Conservation (phyloP, 768 basidiomycete species). For the Leucosporidium creatinivorum region DNA sequence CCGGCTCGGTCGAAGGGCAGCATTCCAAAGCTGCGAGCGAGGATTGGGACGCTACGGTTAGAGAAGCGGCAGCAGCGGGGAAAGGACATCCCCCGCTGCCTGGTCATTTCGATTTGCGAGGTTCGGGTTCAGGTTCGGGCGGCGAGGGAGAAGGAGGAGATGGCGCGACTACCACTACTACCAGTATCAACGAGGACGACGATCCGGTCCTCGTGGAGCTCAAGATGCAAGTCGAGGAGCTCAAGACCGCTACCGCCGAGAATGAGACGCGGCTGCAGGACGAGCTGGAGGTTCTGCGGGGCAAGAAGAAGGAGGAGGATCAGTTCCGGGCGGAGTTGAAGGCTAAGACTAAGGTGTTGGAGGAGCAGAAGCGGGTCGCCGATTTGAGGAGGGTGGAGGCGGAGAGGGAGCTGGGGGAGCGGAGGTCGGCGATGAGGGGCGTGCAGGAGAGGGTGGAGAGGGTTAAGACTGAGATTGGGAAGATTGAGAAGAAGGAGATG, state of each 20-base stretch:
- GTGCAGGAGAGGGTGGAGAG: slow-evolving; percentile 39
- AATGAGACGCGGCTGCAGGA: slow-evolving; percentile 60
- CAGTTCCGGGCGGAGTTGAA: slow-evolving; percentile 67
- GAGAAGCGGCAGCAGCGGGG: too few species aligned
- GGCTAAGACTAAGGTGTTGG: slow-evolving; percentile 70
- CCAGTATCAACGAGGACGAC: not conserved
- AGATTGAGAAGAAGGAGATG: slow-evolving; percentile 38
- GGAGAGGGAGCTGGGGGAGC: slow-evolving; percentile 73
- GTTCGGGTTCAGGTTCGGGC: not conserved
- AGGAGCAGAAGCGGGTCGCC: slow-evolving; percentile 75
- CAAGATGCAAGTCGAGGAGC: slow-evolving; percentile 60
- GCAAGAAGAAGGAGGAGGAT: slow-evolving; percentile 76
- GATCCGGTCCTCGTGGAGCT: slow-evolving; percentile 56
- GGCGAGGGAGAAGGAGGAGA: not conserved
- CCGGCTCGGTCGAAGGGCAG: not conserved
- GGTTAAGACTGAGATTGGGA: slow-evolving; percentile 44
- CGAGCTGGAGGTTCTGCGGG: slow-evolving; percentile 66
- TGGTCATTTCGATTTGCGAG: too few species aligned
- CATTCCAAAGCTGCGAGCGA: not conserved
- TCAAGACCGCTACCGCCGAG: slow-evolving; percentile 52
- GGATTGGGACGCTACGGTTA: too few species aligned
- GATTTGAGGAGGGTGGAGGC: slow-evolving; percentile 74
- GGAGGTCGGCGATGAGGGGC: slow-evolving; percentile 45
- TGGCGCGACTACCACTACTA: not conserved
- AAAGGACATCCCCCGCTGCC: too few species aligned